Conservation (phyloP, 257 asterid species). For the Jacaranda mimosifolia region DNA sequence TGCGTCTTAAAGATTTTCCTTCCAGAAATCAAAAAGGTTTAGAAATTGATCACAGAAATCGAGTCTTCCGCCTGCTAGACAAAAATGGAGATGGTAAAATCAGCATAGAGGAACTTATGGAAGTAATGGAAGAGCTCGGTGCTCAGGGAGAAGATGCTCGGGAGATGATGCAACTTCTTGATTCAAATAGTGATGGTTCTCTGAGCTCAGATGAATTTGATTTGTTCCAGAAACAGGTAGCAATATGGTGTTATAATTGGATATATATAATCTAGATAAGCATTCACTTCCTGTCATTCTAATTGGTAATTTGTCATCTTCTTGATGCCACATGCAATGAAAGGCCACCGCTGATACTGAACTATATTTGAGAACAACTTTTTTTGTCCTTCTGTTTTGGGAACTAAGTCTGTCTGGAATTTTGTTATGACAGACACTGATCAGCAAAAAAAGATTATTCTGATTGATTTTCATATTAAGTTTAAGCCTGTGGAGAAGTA, state of each 20-base stretch:
- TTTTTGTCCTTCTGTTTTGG: too few species aligned
- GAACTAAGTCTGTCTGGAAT: too few species aligned
- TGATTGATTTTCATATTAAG: too few species aligned
- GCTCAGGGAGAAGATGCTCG: slow-evolving; percentile 94
- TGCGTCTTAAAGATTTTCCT: slow-evolving; percentile 85
- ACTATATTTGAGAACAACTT: too few species aligned
- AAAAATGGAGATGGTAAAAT: slow-evolving; percentile 96
- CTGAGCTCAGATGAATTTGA: slow-evolving; percentile 91
- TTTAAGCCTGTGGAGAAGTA: not conserved
- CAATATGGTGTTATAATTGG: not conserved
- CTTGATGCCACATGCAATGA: too few species aligned
- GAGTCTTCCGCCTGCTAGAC: slow-evolving; percentile 82
- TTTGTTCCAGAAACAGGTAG: slow-evolving; percentile 86
- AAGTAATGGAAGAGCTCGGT: slow-evolving; percentile 95
- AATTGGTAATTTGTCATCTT: too few species aligned
- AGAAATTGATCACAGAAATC: slow-evolving; percentile 62
- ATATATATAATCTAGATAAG: too few species aligned
- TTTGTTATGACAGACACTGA: not conserved
- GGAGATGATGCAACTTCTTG: slow-evolving; percentile 95
- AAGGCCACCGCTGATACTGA: too few species aligned
- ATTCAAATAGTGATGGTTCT: slow-evolving; percentile 89
- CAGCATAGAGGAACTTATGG: slow-evolving; percentile 95
- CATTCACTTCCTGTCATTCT: too few species aligned
- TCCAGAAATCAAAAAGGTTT: slow-evolving; percentile 56
- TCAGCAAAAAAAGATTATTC: not conserved